These are phyloP conservation scores for Aspergillus fijiensis DNA, from an alignment of 2,329 filamentous ascomycete species.

Conservation along the genomic window DNA sequence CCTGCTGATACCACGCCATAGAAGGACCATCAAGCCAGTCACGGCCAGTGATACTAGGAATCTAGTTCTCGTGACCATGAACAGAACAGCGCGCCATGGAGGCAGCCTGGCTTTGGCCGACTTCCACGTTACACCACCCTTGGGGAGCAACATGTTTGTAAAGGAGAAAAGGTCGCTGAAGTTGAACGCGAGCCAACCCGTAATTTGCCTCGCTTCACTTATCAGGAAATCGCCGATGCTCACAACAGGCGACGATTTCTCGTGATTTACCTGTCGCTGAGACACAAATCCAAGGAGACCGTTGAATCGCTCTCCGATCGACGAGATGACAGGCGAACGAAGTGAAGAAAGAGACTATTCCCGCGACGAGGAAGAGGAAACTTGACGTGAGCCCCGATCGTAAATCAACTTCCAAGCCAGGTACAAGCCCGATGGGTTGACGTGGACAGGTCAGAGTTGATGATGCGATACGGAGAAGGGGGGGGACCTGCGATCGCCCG, in stretches of 20 bases:
- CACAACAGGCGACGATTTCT: conserved; percentile 17
- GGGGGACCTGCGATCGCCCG: conserved; percentile 13
- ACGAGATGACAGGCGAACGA: neutral
- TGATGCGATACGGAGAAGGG: conserved; percentile 15
- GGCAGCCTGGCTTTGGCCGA: conserved; percentile 77
- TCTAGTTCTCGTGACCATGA: conserved; percentile 72
- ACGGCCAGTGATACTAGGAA: conserved; percentile 73
- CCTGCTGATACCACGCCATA: conserved; percentile 83
- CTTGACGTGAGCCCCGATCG: neutral
- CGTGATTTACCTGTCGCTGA: conserved; percentile 4
- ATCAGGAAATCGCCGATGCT: conserved; percentile 8
- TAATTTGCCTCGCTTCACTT: neutral
- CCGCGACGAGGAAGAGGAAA: neutral
- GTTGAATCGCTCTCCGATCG: conserved; percentile 8
- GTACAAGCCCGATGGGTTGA: neutral
- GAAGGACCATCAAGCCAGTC: conserved; percentile 68
- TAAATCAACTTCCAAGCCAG: neutral
- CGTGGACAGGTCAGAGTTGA: conserved; percentile 4
- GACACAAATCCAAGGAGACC: conserved; percentile 6
- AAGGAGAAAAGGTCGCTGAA: conserved; percentile 1
- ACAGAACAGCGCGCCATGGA: conserved; percentile 68
- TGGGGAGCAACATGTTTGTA: conserved; percentile 77
- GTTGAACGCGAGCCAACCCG: neutral
- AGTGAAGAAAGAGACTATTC: neutral
- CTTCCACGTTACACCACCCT: conserved; percentile 91